phyloP scores from a whole-genome alignment of 176 grass and related monocot genomes.

The Oryza australiensis region DNA sequence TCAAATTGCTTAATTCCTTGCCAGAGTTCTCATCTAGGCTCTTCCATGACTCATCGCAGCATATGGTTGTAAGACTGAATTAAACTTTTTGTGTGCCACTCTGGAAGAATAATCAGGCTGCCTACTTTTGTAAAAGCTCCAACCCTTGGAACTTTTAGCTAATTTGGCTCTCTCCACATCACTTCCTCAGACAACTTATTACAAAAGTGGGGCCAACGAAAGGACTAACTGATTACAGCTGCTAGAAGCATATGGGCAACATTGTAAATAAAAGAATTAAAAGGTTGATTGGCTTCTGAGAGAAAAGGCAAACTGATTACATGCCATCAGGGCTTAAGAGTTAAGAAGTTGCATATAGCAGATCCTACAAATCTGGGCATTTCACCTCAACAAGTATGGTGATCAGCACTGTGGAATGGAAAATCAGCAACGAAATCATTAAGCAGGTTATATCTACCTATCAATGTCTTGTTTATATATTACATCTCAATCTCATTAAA shows the following conservation, averaged over 20 bases:
- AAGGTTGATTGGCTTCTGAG: slow-evolving; percentile 24
- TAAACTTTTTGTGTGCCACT: slow-evolving; percentile 51
- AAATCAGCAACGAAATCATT: slow-evolving; percentile 12
- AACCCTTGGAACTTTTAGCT: slow-evolving; percentile 33
- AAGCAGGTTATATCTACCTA: background rate
- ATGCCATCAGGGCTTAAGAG: background rate
- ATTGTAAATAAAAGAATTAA: slow-evolving; percentile 31
- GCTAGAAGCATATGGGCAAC: background rate
- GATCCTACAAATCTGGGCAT: background rate
- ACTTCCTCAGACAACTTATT: slow-evolving; percentile 30
- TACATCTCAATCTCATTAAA: background rate
- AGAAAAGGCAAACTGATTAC: slow-evolving; percentile 31
- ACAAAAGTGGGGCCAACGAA: slow-evolving; percentile 3
- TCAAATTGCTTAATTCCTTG: slow-evolving; percentile 33
- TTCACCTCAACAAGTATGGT: slow-evolving; percentile 20
- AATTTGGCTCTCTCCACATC: slow-evolving; percentile 36
- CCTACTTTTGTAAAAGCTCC: slow-evolving; percentile 47
- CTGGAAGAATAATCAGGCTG: slow-evolving; percentile 53
- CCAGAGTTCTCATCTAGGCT: slow-evolving; percentile 30
- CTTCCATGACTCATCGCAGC: slow-evolving; percentile 37
- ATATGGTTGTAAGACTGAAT: slow-evolving; percentile 16
- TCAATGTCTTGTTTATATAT: background rate
- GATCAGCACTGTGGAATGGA: background rate
- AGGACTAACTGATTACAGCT: slow-evolving; percentile 26
- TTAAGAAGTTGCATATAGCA: slow-evolving; percentile 4